These are phyloP conservation scores for Mycena amicta DNA, from an alignment of 768 basidiomycete genomes.

Conservation along the genomic window DNA sequence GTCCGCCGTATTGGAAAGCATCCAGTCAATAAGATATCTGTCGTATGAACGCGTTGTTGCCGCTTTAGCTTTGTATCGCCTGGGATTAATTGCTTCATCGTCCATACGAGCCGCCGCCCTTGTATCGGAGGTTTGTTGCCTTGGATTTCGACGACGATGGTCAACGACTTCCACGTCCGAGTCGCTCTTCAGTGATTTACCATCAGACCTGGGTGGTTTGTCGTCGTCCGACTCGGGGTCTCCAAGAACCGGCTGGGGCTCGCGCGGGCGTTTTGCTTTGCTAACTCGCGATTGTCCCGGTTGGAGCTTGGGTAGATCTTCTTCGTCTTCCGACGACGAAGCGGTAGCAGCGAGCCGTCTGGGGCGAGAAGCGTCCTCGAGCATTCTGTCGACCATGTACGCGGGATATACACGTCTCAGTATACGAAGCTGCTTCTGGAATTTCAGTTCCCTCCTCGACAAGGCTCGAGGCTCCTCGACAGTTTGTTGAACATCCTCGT, in stretches of 20 bases:
- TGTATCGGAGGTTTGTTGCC: too few relatives aligned
- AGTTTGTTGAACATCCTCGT: slow-evolving; percentile 4
- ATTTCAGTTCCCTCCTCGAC: slow-evolving; percentile 15
- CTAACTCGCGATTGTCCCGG: slow-evolving; percentile 57
- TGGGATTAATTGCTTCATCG: too few relatives aligned
- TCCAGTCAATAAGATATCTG: slow-evolving; percentile 66
- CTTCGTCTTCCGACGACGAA: slow-evolving; percentile 33
- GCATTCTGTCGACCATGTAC: slow-evolving; percentile 47
- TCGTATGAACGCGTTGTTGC: slow-evolving; percentile 34
- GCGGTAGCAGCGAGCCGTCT: slow-evolving; percentile 23
- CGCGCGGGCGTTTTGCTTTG: slow-evolving; percentile 32
- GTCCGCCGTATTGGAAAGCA: slow-evolving; percentile 53
- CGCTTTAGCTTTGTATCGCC: too few relatives aligned
- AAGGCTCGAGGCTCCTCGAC: slow-evolving; percentile 28
- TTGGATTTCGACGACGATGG: too few relatives aligned
- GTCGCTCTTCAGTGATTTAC: slow-evolving; percentile 10
- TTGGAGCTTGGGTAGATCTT: slow-evolving; percentile 39
- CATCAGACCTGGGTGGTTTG: too few relatives aligned
- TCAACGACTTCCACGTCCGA: slow-evolving; percentile 27
- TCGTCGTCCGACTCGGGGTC: slow-evolving; percentile 59
- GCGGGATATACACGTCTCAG: slow-evolving; percentile 57
- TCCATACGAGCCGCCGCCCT: too few relatives aligned
- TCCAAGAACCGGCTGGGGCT: slow-evolving; percentile 50
- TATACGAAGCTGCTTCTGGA: slow-evolving; percentile 39
- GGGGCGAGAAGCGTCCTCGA: slow-evolving; percentile 22